Evolutionary conservation across 306 rosid genomes (phyloP).

Genomic region (Ammopiptanthus mongolicus): DNA sequence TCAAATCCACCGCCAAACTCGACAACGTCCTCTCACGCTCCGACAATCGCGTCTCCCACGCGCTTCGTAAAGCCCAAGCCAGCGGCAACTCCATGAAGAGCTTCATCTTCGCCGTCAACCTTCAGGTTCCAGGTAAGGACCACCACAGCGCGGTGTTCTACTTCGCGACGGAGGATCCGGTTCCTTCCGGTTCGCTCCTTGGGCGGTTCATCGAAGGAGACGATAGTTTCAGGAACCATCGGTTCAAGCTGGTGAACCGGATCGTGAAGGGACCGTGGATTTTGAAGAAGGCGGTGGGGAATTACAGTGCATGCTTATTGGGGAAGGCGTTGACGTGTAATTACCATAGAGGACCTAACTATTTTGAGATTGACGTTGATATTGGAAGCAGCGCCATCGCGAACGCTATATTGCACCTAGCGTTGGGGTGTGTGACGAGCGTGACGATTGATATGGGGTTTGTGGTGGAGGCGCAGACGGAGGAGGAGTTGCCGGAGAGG

Average conservation of each 20-base stretch:
- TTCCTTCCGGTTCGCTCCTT: constrained; percentile 60
- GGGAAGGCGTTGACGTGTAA: constrained; percentile 89
- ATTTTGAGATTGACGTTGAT: constrained; percentile 84
- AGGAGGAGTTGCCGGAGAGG: constrained; percentile 83
- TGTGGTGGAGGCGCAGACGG: constrained; percentile 76
- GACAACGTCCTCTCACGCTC: constrained; percentile 77
- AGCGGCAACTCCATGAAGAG: constrained; percentile 52
- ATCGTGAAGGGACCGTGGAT: constrained; percentile 98
- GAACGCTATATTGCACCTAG: constrained; percentile 72
- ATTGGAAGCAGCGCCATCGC: constrained; percentile 87
- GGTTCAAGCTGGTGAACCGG: constrained; percentile 87
- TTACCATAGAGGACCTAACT: constrained; percentile 68
- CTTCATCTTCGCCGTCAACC: constrained; percentile 80
- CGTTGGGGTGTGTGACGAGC: constrained; percentile 76
- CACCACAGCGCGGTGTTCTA: constrained; percentile 88
- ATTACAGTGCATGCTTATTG: constrained; percentile 70
- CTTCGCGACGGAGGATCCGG: constrained; percentile 66
- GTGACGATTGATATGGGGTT: constrained; percentile 89
- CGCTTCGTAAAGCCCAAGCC: constrained; percentile 53
- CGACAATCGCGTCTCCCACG: constrained; percentile 59
- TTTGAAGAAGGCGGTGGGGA: constrained; percentile 81
- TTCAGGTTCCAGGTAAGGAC: constrained; percentile 86
- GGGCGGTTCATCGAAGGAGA: constrained; percentile 74
- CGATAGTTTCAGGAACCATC: constrained; percentile 68
- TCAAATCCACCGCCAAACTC: constrained; percentile 62